phyloP scores from a whole-genome alignment of 768 basidiomycete genomes.

The Boletales sp. region DNA sequence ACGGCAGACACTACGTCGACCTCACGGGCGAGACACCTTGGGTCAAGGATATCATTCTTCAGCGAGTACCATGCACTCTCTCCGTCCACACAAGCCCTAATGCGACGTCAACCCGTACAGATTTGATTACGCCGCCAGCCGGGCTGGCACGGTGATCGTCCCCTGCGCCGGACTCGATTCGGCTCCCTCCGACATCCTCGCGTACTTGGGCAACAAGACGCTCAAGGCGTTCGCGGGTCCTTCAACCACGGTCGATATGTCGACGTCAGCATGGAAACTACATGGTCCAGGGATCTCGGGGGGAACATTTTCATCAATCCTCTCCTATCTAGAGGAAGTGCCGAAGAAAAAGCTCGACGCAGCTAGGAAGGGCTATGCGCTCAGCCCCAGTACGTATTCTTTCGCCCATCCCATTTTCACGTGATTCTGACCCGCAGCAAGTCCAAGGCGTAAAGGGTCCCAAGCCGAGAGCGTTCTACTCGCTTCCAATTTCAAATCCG shows the following conservation, averaged over 20 bases:
- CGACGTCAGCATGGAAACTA: slow-evolving; percentile 47
- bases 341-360: slow-evolving; percentile 30
- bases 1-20: slow-evolving; percentile 84
- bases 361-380: slow-evolving; percentile 33
- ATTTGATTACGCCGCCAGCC: slow-evolving; percentile 67
- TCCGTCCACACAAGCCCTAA: slow-evolving; percentile 1
- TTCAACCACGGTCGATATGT: slow-evolving; percentile 44
- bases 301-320: slow-evolving; percentile 35
- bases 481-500: slow-evolving; percentile 33
- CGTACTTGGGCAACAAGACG: slow-evolving; percentile 66
- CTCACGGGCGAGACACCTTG: slow-evolving; percentile 72
- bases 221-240: slow-evolving; percentile 48
- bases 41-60: slow-evolving; percentile 56
- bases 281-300: slow-evolving; percentile 34
- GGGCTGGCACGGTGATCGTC: slow-evolving; percentile 71
- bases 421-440: slow-evolving; percentile 12
- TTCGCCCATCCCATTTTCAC: neutral
- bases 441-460: slow-evolving; percentile 33
- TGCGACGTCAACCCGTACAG: slow-evolving; percentile 34
- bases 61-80: slow-evolving; percentile 38
- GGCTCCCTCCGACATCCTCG: slow-evolving; percentile 67
- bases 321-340: slow-evolving; percentile 30
- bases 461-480: slow-evolving; percentile 29
- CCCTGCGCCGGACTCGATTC: slow-evolving; percentile 80
- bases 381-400: slow-evolving; percentile 40